Evolutionary conservation across 179 eudicot species (phyloP), one percentile per base, ranked within the genome.

Genomic region (Kewa caespitosa): DNA sequence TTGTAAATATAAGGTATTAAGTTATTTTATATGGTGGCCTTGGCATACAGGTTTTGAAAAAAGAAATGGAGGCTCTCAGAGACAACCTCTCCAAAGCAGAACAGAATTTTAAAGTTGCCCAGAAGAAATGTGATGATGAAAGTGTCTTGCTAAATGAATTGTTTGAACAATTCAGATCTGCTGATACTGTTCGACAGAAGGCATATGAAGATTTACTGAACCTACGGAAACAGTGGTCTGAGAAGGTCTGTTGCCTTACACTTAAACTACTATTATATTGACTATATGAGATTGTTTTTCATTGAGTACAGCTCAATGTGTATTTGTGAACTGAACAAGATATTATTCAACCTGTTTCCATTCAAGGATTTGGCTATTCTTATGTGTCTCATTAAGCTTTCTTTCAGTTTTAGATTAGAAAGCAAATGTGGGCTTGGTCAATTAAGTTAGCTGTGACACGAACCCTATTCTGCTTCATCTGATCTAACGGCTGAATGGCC

Each of bases 31-130:
- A 60, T 32, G 23, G 2, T 69, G 38, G 28, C 61, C 31, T 28
- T 69, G 64, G 33, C 55, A 34, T 81, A 65, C 89, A 95, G 99
- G 81, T 79, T 54, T 83, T 93, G 60, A 88, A 80, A 84, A 93
- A 88, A 84, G 98, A 95, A 78, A 80, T 87, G 70, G 93, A 86
- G 82, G 68, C 77, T 75, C 87, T 90, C n/a, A 89, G 84, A 81
- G 79, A 75, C 34, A 84, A 73, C 65, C 86, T 87, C 60, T 80
- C 84, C 32, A 85, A 84, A 78, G 86, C 89, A 67, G 90, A 89
- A 80, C 86, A 83, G 34, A 73, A 32, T 72, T 82, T 74, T 36
- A 62, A 12, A 74, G 80, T 87, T 70, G 89, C 85, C 57, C 76
- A 48, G 74, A 87, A 81, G 86, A 91, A 71, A 68, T 79, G 67